Evolutionary conservation across 495 filamentous ascomycete species (phyloP).

Genomic region (Xylaria telfairii): DNA sequence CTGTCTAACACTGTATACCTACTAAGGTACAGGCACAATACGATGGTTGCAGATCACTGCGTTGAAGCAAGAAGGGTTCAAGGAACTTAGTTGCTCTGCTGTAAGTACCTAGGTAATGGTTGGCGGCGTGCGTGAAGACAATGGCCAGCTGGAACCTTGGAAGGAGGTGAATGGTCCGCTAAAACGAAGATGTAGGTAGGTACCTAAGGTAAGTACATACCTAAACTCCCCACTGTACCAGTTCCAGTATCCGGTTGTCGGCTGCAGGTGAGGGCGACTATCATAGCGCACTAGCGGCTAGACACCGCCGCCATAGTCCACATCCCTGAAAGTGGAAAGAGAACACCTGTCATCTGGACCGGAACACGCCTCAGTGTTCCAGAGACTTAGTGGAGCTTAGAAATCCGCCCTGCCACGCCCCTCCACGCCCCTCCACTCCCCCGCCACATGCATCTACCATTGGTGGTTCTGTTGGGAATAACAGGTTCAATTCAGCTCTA

Average conservation of each 20-base stretch:
- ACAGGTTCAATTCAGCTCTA: slow-evolving; percentile 30
- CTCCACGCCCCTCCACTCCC: slow-evolving; percentile 20
- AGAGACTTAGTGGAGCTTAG: slow-evolving; percentile 29
- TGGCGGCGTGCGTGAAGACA: neutral
- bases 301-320: neutral
- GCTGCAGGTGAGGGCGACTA: slow-evolving; percentile 7
- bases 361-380: slow-evolving; percentile 9
- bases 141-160: no score
- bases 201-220: no score
- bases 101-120: no score
- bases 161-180: neutral
- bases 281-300: neutral
- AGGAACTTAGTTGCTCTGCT: no score
- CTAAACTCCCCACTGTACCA: neutral
- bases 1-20: no score
- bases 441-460: slow-evolving; percentile 24
- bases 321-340: neutral
- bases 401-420: slow-evolving; percentile 21
- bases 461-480: slow-evolving; percentile 19
- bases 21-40: neutral
- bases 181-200: no score
- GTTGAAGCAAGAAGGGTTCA: neutral
- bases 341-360: slow-evolving; percentile 40
- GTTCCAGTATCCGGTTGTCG: neutral
- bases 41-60: neutral